Conservation (phyloP, 2,329 filamentous ascomycete species). For the Colletotrichum orchidophilum region DNA sequence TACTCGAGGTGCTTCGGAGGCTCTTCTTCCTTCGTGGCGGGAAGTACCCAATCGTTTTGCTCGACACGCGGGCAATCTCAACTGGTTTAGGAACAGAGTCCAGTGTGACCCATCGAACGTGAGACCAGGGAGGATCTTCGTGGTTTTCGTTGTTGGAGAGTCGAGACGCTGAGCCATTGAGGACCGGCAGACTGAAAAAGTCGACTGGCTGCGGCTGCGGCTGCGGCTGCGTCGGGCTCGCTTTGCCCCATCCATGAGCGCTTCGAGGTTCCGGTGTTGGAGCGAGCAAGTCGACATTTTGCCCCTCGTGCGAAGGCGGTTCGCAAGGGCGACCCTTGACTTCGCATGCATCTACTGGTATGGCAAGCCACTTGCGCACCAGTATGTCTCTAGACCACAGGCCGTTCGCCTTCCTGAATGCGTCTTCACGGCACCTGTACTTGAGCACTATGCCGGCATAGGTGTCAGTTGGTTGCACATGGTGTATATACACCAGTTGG, state of each 20-base stretch:
- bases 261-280: constrained; percentile 52
- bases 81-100: constrained; percentile 75
- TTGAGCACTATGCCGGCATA: constrained; percentile 90
- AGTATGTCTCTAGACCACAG: constrained; percentile 97
- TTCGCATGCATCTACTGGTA: constrained; percentile 91
- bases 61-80: constrained; percentile 86
- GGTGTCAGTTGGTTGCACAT: constrained; percentile 83
- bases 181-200: constrained; percentile 30
- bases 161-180: background rate
- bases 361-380: constrained; percentile 78
- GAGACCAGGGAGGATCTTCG: constrained; percentile 78
- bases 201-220: constrained; percentile 43
- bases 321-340: constrained; percentile 78
- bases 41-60: constrained; percentile 87
- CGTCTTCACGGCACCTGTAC: constrained; percentile 86
- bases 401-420: constrained; percentile 87
- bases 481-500: constrained; percentile 89
- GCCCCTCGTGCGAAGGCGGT: constrained; percentile 55
- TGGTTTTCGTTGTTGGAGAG: constrained; percentile 49
- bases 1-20: constrained; percentile 68
- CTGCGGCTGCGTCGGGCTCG: constrained; percentile 21
- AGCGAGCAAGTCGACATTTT: constrained; percentile 61
- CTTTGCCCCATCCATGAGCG: constrained; percentile 36
- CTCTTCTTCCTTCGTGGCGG: constrained; percentile 92
- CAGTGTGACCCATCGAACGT: constrained; percentile 89